Evolutionary conservation across 2,329 filamentous ascomycete species (phyloP).

Genomic region (Botrytis fabae): DNA sequence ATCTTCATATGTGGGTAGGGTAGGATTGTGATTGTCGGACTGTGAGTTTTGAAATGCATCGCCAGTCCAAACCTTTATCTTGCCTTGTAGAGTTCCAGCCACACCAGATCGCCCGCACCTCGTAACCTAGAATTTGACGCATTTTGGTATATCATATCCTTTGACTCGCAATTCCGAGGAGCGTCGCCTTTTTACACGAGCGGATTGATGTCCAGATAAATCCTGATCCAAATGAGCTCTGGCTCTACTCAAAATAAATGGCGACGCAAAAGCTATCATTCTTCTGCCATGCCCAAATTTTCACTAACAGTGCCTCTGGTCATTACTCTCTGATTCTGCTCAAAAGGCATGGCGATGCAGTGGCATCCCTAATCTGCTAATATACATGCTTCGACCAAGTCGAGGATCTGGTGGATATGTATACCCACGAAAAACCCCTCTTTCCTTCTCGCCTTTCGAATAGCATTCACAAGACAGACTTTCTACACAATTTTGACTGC

Average conservation of each 20-base stretch:
- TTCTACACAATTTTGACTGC: neutral
- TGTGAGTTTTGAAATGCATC: neutral
- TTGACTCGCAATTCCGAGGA: too few species aligned
- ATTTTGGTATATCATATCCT: neutral
- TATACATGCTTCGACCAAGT: neutral
- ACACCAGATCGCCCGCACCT: neutral
- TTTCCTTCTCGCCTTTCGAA: neutral
- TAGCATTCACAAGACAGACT: neutral
- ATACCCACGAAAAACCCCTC: neutral
- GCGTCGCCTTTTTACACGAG: neutral
- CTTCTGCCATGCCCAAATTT: neutral
- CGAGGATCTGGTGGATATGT: too few species aligned
- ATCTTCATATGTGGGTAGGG: slow-evolving; percentile 1
- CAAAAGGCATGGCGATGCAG: neutral
- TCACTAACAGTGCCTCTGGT: neutral
- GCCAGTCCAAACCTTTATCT: neutral
- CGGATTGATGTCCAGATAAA: neutral
- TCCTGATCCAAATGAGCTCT: neutral
- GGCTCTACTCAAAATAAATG: neutral
- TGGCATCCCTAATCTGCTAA: neutral
- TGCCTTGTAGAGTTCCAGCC: neutral
- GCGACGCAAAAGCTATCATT: neutral
- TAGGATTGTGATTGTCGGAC: neutral
- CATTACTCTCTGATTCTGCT: neutral
- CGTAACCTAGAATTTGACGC: neutral